phyloP scores from a whole-genome alignment of 495 filamentous ascomycete species.

The Neurospora sp. region DNA sequence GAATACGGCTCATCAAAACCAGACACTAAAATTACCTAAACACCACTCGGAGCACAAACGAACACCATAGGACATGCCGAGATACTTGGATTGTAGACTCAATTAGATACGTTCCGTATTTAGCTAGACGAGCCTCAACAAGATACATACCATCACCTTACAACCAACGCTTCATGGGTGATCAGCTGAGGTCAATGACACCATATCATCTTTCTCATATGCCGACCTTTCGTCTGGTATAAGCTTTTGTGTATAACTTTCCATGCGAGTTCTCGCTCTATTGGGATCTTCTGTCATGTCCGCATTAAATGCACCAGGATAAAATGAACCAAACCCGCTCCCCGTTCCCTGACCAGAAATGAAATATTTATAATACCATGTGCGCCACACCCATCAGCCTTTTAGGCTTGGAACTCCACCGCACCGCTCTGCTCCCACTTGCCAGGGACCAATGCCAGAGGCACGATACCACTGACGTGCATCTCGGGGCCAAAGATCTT shows the following conservation, averaged over 20 bases:
- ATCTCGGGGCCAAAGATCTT: slow-evolving; percentile 98
- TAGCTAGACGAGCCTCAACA: neutral
- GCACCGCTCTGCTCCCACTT: slow-evolving; percentile 40
- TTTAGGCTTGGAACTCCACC: slow-evolving; percentile 44
- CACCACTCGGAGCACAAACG: neutral
- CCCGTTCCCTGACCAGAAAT: neutral
- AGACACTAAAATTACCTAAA: neutral
- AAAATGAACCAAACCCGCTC: slow-evolving; percentile 1
- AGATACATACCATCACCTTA: neutral
- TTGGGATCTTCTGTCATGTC: neutral
- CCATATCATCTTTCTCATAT: neutral
- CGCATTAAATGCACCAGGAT: neutral
- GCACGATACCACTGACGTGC: slow-evolving; percentile 60
- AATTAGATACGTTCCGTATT: neutral
- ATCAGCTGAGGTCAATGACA: neutral
- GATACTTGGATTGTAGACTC: neutral
- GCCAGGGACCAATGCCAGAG: slow-evolving; percentile 49
- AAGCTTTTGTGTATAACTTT: neutral
- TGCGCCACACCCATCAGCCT: neutral
- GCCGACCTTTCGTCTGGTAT: neutral
- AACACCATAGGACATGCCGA: neutral
- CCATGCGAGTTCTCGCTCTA: neutral
- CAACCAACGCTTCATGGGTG: neutral
- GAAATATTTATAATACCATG: slow-evolving; percentile 3
- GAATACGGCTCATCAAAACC: neutral